phyloP scores from a whole-genome alignment of 2,329 filamentous ascomycete species.

The Penicillium sclerotiorum region DNA sequence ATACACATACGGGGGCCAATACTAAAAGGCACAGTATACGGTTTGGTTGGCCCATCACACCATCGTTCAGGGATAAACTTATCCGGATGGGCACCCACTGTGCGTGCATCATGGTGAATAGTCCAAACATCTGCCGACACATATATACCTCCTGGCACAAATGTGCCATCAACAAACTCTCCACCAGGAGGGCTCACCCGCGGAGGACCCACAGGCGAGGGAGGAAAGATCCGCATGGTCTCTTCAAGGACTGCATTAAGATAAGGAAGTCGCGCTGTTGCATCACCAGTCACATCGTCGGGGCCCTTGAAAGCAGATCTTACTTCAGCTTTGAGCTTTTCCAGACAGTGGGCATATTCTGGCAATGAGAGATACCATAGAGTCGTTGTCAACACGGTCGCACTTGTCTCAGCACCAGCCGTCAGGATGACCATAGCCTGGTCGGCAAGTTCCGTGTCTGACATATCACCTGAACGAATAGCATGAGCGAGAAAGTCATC shows the following conservation, averaged over 20 bases:
- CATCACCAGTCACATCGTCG: neutral
- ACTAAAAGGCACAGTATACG: neutral
- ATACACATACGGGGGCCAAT: neutral
- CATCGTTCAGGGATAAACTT: neutral
- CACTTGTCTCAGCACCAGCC: neutral
- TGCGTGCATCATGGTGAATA: neutral
- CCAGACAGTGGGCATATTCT: neutral
- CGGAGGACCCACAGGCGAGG: slow-evolving; percentile 21
- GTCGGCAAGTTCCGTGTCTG: neutral
- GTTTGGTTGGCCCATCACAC: neutral
- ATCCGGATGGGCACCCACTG: neutral
- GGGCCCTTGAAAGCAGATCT: neutral
- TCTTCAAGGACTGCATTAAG: slow-evolving; percentile 47
- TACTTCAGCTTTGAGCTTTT: neutral
- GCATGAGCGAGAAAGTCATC: neutral
- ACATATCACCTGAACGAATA: neutral
- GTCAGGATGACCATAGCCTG: slow-evolving; percentile 3
- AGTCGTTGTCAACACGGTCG: neutral
- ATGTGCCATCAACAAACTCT: neutral
- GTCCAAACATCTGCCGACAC: neutral
- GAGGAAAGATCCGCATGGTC: slow-evolving; percentile 44
- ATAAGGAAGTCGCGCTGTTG: slow-evolving; percentile 26
- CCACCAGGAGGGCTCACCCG: slow-evolving; percentile 11
- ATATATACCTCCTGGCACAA: neutral
- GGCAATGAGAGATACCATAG: neutral